Evolutionary conservation across 129 eudicot species (phyloP), one percentile per base, ranked within the genome.

Genomic region (Chrysanthemum makinoi): DNA sequence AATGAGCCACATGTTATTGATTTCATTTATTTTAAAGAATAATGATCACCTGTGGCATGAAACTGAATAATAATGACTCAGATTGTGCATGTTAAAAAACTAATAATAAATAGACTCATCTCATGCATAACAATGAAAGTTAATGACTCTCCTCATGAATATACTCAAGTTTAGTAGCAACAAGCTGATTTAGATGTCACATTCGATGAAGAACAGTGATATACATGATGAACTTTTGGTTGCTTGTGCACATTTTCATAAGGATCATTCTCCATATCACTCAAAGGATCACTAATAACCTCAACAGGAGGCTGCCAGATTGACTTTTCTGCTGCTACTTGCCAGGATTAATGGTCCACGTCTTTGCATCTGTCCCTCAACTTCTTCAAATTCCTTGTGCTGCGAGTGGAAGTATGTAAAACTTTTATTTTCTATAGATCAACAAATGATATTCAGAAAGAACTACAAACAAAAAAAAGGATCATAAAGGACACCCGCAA

Each of bases 351-450:
- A 74, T 9, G 97, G 91, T 50, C 84, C 86, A 15, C 89, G 90
- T 70, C 86, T 91, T 61, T 83, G 81, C 66, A 90, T 75, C 72
- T 89, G 87, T 43, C 81, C 91, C 77, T 86, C 89, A 72, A 95
- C 87, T 75, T 90, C 99, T 80, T 95, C 97, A 62, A 95, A 95
- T 59, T 90, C 99, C 82, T 88, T 86, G 76, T 95, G 99, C 99
- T 95, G 86, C 52, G 68, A 68, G 35, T 48, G n/a, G 17, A 66
- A 69, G 54, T 15, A 69, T 20, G 60, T 17, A 46, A 46, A 26
- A 24, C 16, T 30, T 22, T 64, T 13, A 19, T 69, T 28, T 43
- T 61, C 62, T 46, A 70, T 15, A 69, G 9, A 71, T 30, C 19
- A 49, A 46, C 19, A 75, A 11, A 62, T 56, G n/a, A 18, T 4